These are phyloP conservation scores for Lathyrus oleraceus DNA, from an alignment of 306 rosid genomes.

Conservation along the genomic window DNA sequence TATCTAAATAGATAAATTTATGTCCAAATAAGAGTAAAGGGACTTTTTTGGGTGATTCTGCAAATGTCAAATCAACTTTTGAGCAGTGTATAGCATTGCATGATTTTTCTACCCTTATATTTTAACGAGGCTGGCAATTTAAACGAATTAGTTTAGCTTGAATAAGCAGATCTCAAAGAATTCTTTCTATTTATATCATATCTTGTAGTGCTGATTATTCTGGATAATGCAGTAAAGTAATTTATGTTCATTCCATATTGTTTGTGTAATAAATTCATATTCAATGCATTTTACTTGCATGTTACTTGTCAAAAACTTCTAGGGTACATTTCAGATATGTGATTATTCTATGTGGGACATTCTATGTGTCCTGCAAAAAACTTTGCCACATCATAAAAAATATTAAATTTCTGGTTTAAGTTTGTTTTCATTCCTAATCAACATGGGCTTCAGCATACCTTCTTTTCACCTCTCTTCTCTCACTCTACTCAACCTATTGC, in stretches of 20 bases:
- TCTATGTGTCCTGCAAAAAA: not conserved
- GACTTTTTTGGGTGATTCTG: not conserved
- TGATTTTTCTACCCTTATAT: not conserved
- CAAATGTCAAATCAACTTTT: not conserved
- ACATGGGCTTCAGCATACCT: not conserved
- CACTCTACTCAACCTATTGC: slow-evolving; percentile 11
- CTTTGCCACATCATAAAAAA: not conserved
- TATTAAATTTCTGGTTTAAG: slow-evolving; percentile 9
- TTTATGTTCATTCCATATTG: not conserved
- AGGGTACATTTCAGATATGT: slow-evolving; percentile 8
- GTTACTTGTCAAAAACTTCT: slow-evolving; percentile 8
- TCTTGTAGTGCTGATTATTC: slow-evolving; percentile 5
- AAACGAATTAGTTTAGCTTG: not conserved
- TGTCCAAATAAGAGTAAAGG: not conserved
- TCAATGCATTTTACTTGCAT: not conserved
- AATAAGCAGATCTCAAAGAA: not conserved
- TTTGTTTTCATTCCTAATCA: slow-evolving; percentile 18
- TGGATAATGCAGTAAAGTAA: not conserved
- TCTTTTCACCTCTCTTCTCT: slow-evolving; percentile 4
- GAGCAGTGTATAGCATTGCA: slow-evolving; percentile 10
- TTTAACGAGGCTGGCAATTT: slow-evolving; percentile 18
- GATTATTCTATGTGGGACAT: not conserved
- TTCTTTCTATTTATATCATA: slow-evolving; percentile 15
- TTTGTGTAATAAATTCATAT: not conserved
- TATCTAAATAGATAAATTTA: not conserved